Evolutionary conservation across 208 protist species (phyloP).

Genomic region (Trypanosoma congolense): DNA sequence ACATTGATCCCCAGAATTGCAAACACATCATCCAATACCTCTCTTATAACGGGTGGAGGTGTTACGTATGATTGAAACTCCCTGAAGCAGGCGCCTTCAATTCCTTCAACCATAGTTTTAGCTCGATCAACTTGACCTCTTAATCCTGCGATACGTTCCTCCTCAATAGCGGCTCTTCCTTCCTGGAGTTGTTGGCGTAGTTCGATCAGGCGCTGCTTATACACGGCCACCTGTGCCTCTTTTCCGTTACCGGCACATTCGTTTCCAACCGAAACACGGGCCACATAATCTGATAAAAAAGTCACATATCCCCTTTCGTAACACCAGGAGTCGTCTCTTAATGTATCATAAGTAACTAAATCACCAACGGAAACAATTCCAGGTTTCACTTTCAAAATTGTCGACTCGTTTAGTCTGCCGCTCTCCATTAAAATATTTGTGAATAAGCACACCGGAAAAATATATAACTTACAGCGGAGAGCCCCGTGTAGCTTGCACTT

Average conservation of each 20-base stretch:
- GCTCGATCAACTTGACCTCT: constrained; percentile 23
- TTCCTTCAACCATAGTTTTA: constrained; percentile 21
- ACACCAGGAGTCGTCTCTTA: constrained; percentile 2
- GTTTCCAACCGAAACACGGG: constrained; percentile 14
- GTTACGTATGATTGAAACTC: constrained; percentile 29
- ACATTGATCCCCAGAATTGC: constrained; percentile 29
- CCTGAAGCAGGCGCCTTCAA: constrained; percentile 28
- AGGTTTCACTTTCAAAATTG: not conserved
- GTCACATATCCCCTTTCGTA: constrained; percentile 17
- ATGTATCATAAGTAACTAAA: constrained; percentile 15
- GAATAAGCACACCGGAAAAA: not conserved
- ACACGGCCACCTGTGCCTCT: constrained; percentile 2
- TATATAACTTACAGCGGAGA: not conserved
- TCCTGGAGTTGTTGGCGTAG: constrained; percentile 7
- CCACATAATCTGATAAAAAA: constrained; percentile 15
- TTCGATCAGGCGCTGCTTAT: constrained; percentile 4
- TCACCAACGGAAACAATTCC: constrained; percentile 14
- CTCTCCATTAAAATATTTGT: not conserved
- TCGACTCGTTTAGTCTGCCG: not conserved
- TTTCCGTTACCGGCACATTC: constrained; percentile 3
- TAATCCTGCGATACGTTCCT: constrained; percentile 12
- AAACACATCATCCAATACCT: constrained; percentile 33
- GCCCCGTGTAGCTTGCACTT: not conserved
- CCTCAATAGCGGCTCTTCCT: constrained; percentile 9
- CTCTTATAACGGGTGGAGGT: constrained; percentile 20